A percentile compares a stretch with the other conserved stretches of the same genome.
These are phyloP conservation scores for Rhynchospora breviuscula DNA, from an alignment of 176 grass and related monocot genomes.

Conservation along the genomic window DNA sequence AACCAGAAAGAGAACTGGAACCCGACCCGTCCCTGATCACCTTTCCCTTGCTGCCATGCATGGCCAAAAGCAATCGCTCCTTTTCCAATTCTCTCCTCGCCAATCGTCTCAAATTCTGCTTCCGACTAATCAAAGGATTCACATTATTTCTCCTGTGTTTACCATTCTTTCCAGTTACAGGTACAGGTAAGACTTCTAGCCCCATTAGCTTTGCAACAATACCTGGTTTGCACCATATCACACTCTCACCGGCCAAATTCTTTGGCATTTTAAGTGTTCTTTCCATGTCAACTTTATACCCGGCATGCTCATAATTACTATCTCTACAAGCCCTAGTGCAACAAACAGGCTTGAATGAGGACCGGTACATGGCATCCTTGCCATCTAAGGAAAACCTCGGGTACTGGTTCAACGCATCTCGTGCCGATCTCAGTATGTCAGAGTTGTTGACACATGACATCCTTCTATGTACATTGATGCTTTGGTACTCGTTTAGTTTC, in stretches of 20 bases:
- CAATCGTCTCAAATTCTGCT: constrained; percentile 37
- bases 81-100: constrained; percentile 52
- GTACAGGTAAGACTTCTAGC: constrained; percentile 65
- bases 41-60: constrained; percentile 38
- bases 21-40: background rate
- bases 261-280: constrained; percentile 55
- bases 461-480: constrained; percentile 32
- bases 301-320: constrained; percentile 1
- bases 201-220: constrained; percentile 90
- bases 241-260: constrained; percentile 54
- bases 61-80: constrained; percentile 61
- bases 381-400: constrained; percentile 92
- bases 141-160: constrained; percentile 2
- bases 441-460: constrained; percentile 82
- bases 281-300: constrained; percentile 60
- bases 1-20: background rate
- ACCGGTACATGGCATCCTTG: constrained; percentile 84
- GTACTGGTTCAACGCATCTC: constrained; percentile 73
- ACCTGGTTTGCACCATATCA: constrained; percentile 89
- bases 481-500: constrained; percentile 26
- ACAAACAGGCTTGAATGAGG: constrained; percentile 51
- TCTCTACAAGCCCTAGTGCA: constrained; percentile 32
- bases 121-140: constrained; percentile 26
- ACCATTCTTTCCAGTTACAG: constrained; percentile 27
- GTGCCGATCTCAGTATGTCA: constrained; percentile 68